phyloP scores from a whole-genome alignment of 2,329 filamentous ascomycete genomes.

The Arachnomyces sp. region DNA sequence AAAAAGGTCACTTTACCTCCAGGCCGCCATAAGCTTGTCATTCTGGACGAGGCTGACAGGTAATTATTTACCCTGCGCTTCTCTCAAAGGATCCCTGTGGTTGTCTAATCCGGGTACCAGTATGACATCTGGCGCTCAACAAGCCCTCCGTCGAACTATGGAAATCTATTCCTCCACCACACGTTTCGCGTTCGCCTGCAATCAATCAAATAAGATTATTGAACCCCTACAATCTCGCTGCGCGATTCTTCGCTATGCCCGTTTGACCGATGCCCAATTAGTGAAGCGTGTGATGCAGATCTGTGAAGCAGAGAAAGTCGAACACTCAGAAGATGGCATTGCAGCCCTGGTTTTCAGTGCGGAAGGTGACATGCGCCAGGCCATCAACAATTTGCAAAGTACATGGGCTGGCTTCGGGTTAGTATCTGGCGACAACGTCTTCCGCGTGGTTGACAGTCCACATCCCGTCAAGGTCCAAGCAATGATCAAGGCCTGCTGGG shows the following conservation, averaged over 20 bases:
- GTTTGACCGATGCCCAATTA: slow-evolving; percentile 85
- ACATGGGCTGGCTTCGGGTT: slow-evolving; percentile 91
- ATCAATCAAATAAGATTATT: slow-evolving; percentile 98
- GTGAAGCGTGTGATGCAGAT: slow-evolving; percentile 88
- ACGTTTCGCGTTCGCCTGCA: slow-evolving; percentile 95
- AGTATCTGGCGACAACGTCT: slow-evolving; percentile 95
- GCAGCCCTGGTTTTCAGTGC: slow-evolving; percentile 96
- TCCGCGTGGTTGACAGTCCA: slow-evolving; percentile 92
- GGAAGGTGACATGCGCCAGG: slow-evolving; percentile 97
- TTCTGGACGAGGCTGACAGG: slow-evolving; percentile 94
- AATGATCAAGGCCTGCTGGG: slow-evolving; percentile 95
- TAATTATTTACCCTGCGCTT: slow-evolving; percentile 15
- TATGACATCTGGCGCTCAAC: slow-evolving; percentile 95
- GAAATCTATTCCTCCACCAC: slow-evolving; percentile 97
- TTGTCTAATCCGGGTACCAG: slow-evolving; percentile 29
- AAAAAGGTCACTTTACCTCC: slow-evolving; percentile 94
- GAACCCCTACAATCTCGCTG: slow-evolving; percentile 96
- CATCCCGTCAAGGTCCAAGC: slow-evolving; percentile 98
- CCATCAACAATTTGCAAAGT: slow-evolving; percentile 96
- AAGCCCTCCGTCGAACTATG: slow-evolving; percentile 92
- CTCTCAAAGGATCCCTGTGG: neutral
- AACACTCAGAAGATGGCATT: slow-evolving; percentile 86
- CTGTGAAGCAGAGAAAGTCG: slow-evolving; percentile 81
- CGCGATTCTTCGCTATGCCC: slow-evolving; percentile 87
- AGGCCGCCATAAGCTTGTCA: slow-evolving; percentile 91